phyloP scores from a whole-genome alignment of 257 asterid genomes.

The Capsicum chinense region DNA sequence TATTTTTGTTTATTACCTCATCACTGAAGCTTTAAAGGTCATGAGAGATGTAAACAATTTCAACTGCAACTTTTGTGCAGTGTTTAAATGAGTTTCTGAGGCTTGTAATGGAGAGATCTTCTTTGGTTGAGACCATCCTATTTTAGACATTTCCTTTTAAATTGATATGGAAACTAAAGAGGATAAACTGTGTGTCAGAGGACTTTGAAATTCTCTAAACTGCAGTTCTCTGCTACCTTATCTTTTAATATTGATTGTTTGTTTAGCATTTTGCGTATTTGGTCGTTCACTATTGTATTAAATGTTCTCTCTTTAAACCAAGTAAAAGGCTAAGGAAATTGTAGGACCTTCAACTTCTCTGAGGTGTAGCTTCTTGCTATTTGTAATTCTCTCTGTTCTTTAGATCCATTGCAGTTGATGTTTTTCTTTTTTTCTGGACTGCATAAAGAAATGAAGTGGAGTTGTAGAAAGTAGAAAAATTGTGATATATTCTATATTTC shows the following conservation, averaged over 20 bases:
- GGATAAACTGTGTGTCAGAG: background rate
- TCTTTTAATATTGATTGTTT: background rate
- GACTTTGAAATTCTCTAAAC: background rate
- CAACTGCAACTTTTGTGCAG: background rate
- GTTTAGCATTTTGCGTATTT: background rate
- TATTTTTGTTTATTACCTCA: background rate
- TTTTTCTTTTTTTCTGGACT: background rate
- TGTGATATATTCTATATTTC: background rate
- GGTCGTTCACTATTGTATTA: background rate
- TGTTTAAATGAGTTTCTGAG: background rate
- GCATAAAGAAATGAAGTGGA: background rate
- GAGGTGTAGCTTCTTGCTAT: background rate
- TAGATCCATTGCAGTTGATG: background rate
- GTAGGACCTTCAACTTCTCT: background rate
- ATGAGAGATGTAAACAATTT: background rate
- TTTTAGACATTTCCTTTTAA: background rate
- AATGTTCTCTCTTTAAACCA: background rate
- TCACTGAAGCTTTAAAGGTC: slow-evolving; percentile 8
- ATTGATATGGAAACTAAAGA: background rate
- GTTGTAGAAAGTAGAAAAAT: background rate
- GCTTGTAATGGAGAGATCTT: background rate
- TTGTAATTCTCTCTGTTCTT: background rate
- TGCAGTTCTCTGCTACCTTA: background rate
- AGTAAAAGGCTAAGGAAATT: background rate
- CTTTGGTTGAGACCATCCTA: background rate